These are phyloP conservation scores for Plectosphaerella sp. DNA, from an alignment of 2,329 filamentous ascomycete genomes.

Conservation along the genomic window DNA sequence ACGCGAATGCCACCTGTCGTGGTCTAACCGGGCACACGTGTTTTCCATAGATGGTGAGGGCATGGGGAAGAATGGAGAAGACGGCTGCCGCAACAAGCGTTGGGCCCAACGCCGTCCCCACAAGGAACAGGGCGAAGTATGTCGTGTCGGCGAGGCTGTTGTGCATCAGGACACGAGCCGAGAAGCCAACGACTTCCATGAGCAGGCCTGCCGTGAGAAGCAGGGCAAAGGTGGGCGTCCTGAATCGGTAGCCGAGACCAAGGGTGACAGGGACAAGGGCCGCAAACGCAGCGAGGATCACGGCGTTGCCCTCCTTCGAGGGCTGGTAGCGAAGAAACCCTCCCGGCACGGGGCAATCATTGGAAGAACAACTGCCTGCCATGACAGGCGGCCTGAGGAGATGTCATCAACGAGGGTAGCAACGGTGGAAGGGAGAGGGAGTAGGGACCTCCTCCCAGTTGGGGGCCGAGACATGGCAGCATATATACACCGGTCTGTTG, in stretches of 20 bases:
- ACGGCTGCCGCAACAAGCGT: constrained; percentile 39
- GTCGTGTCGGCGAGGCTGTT: constrained; percentile 23
- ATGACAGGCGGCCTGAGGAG: constrained; percentile 17
- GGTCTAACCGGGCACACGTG: constrained; percentile 31
- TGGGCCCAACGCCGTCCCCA: constrained; percentile 43
- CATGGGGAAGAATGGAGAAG: constrained; percentile 39
- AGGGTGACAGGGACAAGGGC: constrained; percentile 31
- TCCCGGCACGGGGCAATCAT: constrained; percentile 25
- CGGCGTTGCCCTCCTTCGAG: constrained; percentile 31
- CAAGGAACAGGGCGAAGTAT: constrained; percentile 37
- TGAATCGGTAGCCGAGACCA: constrained; percentile 32
- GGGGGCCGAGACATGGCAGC: neutral
- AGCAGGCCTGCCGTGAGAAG: constrained; percentile 34
- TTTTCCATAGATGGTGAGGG: constrained; percentile 42
- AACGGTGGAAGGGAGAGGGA: constrained; percentile 1
- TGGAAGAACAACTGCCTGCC: constrained; percentile 28
- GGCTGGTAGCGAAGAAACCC: constrained; percentile 33
- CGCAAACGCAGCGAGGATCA: constrained; percentile 34
- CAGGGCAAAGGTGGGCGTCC: constrained; percentile 34
- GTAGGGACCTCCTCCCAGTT: constrained; percentile 1
- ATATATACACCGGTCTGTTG: constrained; percentile 9
- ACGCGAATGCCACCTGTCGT: constrained; percentile 25
- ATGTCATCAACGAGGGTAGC: constrained; percentile 7
- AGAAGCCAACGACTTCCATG: constrained; percentile 41
- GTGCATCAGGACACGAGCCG: constrained; percentile 38